Evolutionary conservation across 2,329 filamentous ascomycete genomes (phyloP).

Genomic region (Penicillium hordei): DNA sequence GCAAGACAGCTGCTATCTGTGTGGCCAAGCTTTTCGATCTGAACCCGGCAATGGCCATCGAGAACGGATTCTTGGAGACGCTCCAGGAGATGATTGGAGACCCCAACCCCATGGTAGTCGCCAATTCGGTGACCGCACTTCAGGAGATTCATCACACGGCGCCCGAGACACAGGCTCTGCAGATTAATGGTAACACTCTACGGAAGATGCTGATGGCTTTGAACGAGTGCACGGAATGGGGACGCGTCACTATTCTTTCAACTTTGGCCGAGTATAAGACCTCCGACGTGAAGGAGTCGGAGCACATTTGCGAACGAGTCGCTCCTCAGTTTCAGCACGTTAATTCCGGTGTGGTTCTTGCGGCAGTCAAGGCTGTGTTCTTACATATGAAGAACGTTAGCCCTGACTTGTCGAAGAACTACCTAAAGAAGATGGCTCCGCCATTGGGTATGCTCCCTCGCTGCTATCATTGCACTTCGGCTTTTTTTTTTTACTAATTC

Average conservation of each 20-base stretch:
- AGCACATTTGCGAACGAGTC: conserved; percentile 96
- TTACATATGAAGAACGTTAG: conserved; percentile 88
- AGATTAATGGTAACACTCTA: conserved; percentile 76
- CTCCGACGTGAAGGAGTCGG: conserved; percentile 87
- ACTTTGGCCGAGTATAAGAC: conserved; percentile 87
- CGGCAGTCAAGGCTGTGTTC: conserved; percentile 97
- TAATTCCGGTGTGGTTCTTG: conserved; percentile 92
- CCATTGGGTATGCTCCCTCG: conserved; percentile 67
- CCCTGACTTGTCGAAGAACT: conserved; percentile 74
- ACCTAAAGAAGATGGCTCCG: conserved; percentile 98
- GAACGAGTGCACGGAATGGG: conserved; percentile 99
- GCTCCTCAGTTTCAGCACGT: conserved; percentile 97
- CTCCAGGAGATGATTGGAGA: conserved; percentile 96
- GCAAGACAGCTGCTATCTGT: conserved; percentile 96
- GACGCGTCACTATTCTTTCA: conserved; percentile 86
- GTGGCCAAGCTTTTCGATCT: conserved; percentile 97
- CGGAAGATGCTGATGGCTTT: conserved; percentile 96
- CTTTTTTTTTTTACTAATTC: conserved; percentile 24
- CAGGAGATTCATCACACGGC: conserved; percentile 88
- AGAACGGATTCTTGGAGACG: conserved; percentile 93
- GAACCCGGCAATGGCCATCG: conserved; percentile 86
- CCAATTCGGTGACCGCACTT: conserved; percentile 91
- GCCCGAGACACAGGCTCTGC: conserved; percentile 83
- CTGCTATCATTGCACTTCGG: background rate
- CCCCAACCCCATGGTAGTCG: conserved; percentile 98